These are phyloP conservation scores for Magnaporthiopsis poae DNA, from an alignment of 2,329 filamentous ascomycete genomes.

Conservation along the genomic window DNA sequence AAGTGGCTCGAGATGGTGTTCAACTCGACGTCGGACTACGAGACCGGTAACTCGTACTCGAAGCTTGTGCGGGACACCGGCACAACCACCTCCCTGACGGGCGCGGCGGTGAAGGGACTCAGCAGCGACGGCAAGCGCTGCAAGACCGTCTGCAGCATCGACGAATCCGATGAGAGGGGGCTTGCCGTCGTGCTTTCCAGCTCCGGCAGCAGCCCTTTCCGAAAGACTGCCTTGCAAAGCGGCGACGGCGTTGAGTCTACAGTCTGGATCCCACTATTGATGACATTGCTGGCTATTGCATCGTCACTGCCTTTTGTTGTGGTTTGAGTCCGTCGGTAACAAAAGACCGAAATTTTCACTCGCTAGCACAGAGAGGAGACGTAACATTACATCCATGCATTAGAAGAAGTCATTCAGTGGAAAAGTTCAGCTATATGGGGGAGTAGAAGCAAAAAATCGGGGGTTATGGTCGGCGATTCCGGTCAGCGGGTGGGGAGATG, in stretches of 20 bases:
- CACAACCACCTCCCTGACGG: not conserved
- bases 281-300: not conserved
- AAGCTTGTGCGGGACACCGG: not conserved
- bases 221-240: not conserved
- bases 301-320: not conserved
- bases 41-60: too few relatives aligned
- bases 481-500: too few relatives aligned
- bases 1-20: slow-evolving; percentile 44
- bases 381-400: too few relatives aligned
- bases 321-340: not conserved
- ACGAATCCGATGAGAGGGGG: slow-evolving; percentile 16
- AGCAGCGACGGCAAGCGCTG: slow-evolving; percentile 16
- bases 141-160: slow-evolving; percentile 28
- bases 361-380: too few relatives aligned
- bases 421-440: too few relatives aligned
- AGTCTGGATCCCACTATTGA: not conserved
- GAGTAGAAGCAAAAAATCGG: too few relatives aligned
- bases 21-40: slow-evolving; percentile 24
- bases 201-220: not conserved
- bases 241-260: not conserved
- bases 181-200: slow-evolving; percentile 2
- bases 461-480: too few relatives aligned
- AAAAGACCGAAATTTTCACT: too few relatives aligned
- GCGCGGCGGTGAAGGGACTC: not conserved
- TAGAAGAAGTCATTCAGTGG: too few relatives aligned